phyloP scores from a whole-genome alignment of 2,329 filamentous ascomycete species.

The Fusarium udum region DNA sequence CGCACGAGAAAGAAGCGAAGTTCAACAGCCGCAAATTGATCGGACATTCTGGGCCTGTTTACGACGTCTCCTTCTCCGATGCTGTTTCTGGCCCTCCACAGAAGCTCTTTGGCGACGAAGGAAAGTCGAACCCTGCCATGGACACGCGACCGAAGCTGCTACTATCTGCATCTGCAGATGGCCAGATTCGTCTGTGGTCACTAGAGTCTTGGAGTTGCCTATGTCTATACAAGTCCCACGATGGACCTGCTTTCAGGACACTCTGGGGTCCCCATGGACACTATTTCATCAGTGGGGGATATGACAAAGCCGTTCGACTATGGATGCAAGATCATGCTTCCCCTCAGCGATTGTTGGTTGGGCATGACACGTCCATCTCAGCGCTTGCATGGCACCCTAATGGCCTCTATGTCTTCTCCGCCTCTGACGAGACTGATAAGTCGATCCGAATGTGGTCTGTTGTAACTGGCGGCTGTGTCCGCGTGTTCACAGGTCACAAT shows the following conservation, averaged over 20 bases:
- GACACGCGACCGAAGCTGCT: constrained; percentile 76
- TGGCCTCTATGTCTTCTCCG: constrained; percentile 91
- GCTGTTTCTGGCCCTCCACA: constrained; percentile 66
- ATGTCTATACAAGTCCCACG: constrained; percentile 93
- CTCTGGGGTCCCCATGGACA: constrained; percentile 93
- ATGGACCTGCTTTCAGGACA: constrained; percentile 87
- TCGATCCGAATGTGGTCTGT: constrained; percentile 98
- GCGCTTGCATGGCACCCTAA: constrained; percentile 95
- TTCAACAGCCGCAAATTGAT: constrained; percentile 77
- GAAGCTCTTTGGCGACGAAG: constrained; percentile 61
- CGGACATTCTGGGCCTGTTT: constrained; percentile 90
- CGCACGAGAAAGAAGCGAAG: constrained; percentile 66
- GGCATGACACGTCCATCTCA: constrained; percentile 94
- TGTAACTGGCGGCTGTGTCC: constrained; percentile 84
- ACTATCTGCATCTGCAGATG: constrained; percentile 87
- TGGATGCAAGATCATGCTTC: constrained; percentile 96
- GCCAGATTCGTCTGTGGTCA: constrained; percentile 91
- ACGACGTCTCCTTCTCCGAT: constrained; percentile 86
- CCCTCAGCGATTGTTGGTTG: constrained; percentile 85
- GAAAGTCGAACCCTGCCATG: constrained; percentile 51
- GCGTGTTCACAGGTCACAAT: constrained; percentile 90
- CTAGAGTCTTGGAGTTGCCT: constrained; percentile 91
- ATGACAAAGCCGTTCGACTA: constrained; percentile 88
- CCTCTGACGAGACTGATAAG: constrained; percentile 84
- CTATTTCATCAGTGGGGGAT: constrained; percentile 89